Evolutionary conservation across 768 basidiomycete species (phyloP).

Genomic region (Phylloporus scabripes): DNA sequence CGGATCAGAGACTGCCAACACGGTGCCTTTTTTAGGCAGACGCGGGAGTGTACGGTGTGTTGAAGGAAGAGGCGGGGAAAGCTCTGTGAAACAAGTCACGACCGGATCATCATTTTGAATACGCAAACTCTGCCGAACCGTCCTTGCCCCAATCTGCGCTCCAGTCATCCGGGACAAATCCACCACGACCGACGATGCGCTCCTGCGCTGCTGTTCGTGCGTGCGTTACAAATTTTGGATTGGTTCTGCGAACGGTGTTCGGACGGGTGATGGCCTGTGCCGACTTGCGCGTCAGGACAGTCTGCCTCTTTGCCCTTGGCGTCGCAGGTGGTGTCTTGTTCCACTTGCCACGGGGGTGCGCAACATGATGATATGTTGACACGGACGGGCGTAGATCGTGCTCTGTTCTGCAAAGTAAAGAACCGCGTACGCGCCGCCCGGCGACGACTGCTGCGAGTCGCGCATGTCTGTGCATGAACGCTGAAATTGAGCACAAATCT

Average conservation of each 20-base stretch:
- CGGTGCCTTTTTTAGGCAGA: conserved; percentile 3
- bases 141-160: conserved; percentile 19
- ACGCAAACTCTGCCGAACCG: conserved; percentile 6
- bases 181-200: not conserved
- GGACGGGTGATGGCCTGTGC: not conserved
- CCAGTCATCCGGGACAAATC: conserved; percentile 13
- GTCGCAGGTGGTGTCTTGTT: not conserved
- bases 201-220: not conserved
- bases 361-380: not conserved
- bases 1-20: not conserved
- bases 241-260: conserved; percentile 4
- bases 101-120: not conserved
- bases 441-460: conserved; percentile 13
- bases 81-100: not conserved
- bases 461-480: conserved; percentile 10
- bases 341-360: not conserved
- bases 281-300: not conserved
- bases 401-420: not conserved
- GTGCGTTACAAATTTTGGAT: not conserved
- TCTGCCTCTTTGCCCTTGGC: conserved; percentile 1
- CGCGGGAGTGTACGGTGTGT: too few relatives aligned
- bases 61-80: conserved; percentile 10
- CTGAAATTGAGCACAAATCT: not conserved
- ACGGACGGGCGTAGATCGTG: not conserved
- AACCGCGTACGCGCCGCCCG: conserved; percentile 13